These are phyloP conservation scores for Epichloe gansuensis DNA, from an alignment of 2,329 filamentous ascomycete genomes.

Conservation along the genomic window DNA sequence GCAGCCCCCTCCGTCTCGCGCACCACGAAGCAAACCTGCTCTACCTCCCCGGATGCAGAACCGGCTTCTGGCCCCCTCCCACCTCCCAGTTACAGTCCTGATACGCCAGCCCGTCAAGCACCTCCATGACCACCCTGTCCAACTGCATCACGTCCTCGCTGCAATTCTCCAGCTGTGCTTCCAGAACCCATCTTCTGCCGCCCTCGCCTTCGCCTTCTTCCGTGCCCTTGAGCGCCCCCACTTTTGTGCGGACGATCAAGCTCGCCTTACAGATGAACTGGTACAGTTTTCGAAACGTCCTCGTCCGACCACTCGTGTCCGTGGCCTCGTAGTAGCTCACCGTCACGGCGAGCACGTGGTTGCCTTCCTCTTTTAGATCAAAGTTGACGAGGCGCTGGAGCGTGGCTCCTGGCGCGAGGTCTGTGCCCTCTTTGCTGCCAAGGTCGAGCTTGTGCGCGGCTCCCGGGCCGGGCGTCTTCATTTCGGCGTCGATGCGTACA, in stretches of 20 bases:
- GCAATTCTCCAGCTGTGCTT: slow-evolving; percentile 93
- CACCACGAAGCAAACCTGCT: slow-evolving; percentile 54
- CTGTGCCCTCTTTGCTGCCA: slow-evolving; percentile 15
- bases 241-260: slow-evolving; percentile 82
- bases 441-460: slow-evolving; percentile 54
- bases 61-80: slow-evolving; percentile 32
- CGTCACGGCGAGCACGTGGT: slow-evolving; percentile 84
- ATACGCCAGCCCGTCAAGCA: slow-evolving; percentile 37
- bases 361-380: slow-evolving; percentile 86
- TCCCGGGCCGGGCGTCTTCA: slow-evolving; percentile 68
- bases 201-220: background rate
- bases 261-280: slow-evolving; percentile 91
- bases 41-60: slow-evolving; percentile 50
- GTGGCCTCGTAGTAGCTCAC: slow-evolving; percentile 86
- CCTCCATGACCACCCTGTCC: slow-evolving; percentile 49
- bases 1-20: slow-evolving; percentile 32
- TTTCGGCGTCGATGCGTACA: slow-evolving; percentile 77
- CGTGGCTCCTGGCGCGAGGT: slow-evolving; percentile 52
- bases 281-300: slow-evolving; percentile 90
- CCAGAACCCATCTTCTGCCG: slow-evolving; percentile 56
- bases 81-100: slow-evolving; percentile 46
- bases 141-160: slow-evolving; percentile 73
- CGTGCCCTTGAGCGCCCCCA: slow-evolving; percentile 44
- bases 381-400: slow-evolving; percentile 75
- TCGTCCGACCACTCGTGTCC: slow-evolving; percentile 55